Conservation (phyloP, 345 rosid species). For the Toxicodendron radicans region DNA sequence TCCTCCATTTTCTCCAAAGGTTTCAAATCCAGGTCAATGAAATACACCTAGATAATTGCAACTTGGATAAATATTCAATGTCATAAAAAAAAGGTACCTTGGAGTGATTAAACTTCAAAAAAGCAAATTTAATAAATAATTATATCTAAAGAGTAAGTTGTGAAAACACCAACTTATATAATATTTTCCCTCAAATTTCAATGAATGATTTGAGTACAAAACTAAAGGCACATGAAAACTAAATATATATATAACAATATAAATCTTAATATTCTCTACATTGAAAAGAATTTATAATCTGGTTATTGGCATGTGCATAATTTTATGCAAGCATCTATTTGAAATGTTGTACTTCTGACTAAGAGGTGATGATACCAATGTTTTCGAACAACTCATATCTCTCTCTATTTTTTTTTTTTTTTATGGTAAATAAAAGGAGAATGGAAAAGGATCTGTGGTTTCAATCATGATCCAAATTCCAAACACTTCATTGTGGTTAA, state of each 20-base stretch:
- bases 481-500: not conserved
- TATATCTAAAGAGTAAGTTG: not conserved
- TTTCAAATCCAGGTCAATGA: slow-evolving; percentile 85
- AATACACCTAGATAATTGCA: slow-evolving; percentile 50
- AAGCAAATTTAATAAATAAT: slow-evolving; percentile 8
- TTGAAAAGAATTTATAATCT: not conserved
- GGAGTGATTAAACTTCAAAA: slow-evolving; percentile 4
- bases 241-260: not conserved
- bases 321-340: not conserved
- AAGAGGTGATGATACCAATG: not conserved
- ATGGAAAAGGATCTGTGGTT: not conserved
- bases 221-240: not conserved
- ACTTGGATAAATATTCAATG: slow-evolving; percentile 15
- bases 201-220: not conserved
- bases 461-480: not conserved
- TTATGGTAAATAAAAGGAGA: not conserved
- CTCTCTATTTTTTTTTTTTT: not conserved
- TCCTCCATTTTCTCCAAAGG: slow-evolving; percentile 70
- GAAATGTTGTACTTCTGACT: not conserved
- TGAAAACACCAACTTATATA: not conserved
- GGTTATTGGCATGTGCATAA: not conserved
- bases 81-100: not conserved
- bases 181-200: not conserved
- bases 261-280: not conserved
- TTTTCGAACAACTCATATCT: not conserved